These are phyloP conservation scores for Leccinum rimulosum DNA, from an alignment of 768 basidiomycete genomes.

Conservation along the genomic window DNA sequence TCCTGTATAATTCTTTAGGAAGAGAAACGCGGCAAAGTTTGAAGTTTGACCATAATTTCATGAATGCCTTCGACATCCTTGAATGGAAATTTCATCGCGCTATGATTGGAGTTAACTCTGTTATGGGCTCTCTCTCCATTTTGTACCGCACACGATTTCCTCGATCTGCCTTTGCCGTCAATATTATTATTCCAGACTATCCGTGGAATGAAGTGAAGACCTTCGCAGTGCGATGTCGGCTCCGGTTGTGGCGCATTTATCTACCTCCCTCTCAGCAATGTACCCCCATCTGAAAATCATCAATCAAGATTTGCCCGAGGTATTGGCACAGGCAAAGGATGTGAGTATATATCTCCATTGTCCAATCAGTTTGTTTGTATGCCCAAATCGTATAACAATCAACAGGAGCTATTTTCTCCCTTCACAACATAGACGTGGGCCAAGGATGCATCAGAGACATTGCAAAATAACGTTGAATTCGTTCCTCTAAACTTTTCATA, in stretches of 20 bases:
- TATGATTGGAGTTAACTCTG: conserved; percentile 18
- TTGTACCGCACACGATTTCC: conserved; percentile 12
- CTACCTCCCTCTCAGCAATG: no score
- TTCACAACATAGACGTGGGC: neutral
- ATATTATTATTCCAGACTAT: no score
- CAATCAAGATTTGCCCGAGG: no score
- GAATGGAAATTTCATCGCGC: conserved; percentile 22
- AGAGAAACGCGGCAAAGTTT: conserved; percentile 2
- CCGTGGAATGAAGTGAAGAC: no score
- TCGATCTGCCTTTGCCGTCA: no score
- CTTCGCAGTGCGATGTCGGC: no score
- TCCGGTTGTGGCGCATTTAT: no score
- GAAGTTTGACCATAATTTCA: no score
- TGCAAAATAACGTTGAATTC: neutral
- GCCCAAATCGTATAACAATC: neutral
- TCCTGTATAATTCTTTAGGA: conserved; percentile 2
- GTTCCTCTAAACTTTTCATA: neutral
- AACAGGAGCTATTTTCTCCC: neutral
- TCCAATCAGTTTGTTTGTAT: neutral
- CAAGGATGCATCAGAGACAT: neutral
- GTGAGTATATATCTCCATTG: conserved; percentile 2
- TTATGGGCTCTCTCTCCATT: conserved; percentile 25
- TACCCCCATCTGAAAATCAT: no score
- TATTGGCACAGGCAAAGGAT: no score
- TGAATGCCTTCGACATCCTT: neutral